phyloP scores from a whole-genome alignment of 345 rosid species.

The Toxicodendron radicans region DNA sequence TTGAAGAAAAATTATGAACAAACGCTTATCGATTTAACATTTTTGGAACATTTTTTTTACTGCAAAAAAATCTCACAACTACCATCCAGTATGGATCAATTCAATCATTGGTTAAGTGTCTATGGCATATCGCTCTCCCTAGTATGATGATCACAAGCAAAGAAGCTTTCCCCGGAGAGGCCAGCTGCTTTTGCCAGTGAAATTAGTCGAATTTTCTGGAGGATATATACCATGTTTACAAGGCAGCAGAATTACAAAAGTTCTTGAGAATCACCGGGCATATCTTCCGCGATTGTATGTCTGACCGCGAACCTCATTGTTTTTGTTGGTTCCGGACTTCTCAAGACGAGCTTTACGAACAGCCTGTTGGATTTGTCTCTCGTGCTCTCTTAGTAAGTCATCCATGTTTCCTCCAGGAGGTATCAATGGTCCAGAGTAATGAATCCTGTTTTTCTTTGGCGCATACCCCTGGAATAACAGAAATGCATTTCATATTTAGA shows the following conservation, averaged over 20 bases:
- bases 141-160: not conserved
- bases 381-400: constrained; percentile 85
- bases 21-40: not conserved
- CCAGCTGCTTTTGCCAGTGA: constrained; percentile 11
- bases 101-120: not conserved
- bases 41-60: not conserved
- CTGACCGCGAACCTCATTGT: constrained; percentile 26
- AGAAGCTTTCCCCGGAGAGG: not conserved
- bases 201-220: not conserved
- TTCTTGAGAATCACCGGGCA: constrained; percentile 14
- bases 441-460: constrained; percentile 69
- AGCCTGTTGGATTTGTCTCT: constrained; percentile 87
- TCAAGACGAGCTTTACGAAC: constrained; percentile 78
- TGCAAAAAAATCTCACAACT: not conserved
- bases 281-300: constrained; percentile 28
- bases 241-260: not conserved
- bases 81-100: not conserved
- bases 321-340: constrained; percentile 48
- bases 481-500: constrained; percentile 9
- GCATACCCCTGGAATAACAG: constrained; percentile 51
- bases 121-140: not conserved
- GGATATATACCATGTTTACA: constrained; percentile 3
- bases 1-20: not conserved
- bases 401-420: constrained; percentile 89
- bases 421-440: constrained; percentile 89